Evolutionary conservation across 1,139 yeast genomes (phyloP).

Genomic region (Yamadazyma blattariae): DNA sequence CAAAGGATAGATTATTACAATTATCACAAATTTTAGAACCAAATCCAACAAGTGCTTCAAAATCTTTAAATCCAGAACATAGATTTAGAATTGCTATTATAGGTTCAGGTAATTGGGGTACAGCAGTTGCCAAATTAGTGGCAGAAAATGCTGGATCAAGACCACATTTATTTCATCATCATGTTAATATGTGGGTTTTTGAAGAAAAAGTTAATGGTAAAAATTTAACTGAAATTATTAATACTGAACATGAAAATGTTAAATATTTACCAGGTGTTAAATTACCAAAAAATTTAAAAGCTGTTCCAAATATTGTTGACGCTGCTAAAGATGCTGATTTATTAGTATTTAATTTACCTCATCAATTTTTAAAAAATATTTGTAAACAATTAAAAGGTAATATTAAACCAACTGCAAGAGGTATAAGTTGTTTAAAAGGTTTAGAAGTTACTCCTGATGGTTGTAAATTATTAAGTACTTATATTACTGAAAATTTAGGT

Average conservation of each 20-base stretch:
- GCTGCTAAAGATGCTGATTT: slow-evolving; percentile 44
- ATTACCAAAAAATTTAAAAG: slow-evolving; percentile 42
- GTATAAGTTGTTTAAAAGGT: slow-evolving; percentile 48
- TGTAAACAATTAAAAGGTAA: slow-evolving; percentile 39
- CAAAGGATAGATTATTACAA: slow-evolving; percentile 38
- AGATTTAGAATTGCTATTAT: slow-evolving; percentile 43
- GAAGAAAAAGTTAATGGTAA: slow-evolving; percentile 43
- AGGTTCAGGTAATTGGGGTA: slow-evolving; percentile 53
- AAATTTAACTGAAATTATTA: slow-evolving; percentile 45
- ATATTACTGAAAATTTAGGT: slow-evolving; percentile 43
- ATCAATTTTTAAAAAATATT: slow-evolving; percentile 43
- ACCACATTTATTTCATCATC: slow-evolving; percentile 36
- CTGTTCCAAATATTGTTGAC: slow-evolving; percentile 37
- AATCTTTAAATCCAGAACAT: slow-evolving; percentile 23
- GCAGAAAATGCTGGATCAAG: slow-evolving; percentile 44
- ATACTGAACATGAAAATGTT: slow-evolving; percentile 43
- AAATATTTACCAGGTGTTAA: slow-evolving; percentile 44
- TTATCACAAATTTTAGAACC: slow-evolving; percentile 35
- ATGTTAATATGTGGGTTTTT: slow-evolving; percentile 49
- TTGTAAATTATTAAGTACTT: slow-evolving; percentile 42
- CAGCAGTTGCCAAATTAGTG: slow-evolving; percentile 45
- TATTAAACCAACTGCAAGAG: slow-evolving; percentile 37
- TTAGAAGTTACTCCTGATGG: slow-evolving; percentile 46
- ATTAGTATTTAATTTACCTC: slow-evolving; percentile 47
- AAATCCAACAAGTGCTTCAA: slow-evolving; percentile 14